Evolutionary conservation across 331 rosid genomes (phyloP), one percentile per base, ranked within the genome.

Genomic region (Malus hybrid): DNA sequence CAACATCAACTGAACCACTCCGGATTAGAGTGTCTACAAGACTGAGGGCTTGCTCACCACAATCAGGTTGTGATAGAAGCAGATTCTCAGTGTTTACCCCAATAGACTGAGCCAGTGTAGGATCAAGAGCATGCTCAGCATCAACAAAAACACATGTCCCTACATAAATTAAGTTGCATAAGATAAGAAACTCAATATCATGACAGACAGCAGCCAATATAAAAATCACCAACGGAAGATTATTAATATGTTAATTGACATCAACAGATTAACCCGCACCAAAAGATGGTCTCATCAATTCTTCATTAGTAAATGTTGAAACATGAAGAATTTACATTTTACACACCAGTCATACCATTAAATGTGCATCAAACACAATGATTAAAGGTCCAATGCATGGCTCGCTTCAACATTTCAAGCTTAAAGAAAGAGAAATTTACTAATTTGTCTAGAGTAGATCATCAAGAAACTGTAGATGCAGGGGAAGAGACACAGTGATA

Each of bases 41-140:
- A 74, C 97, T 88, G 42, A 91, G 96, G 27, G 98, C 97, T 74
- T 90, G 95, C 83, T 91, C 96, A 20, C 96, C 97, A 81, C 92
- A 91, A 73, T 93, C 97, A 55, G 96, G 98, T 85, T 91, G 97
- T 3, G 98, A 93, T 39, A 93, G 90, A 77, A 93, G 94, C 70
- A 93, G 83, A 76, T 88, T 87, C 69, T 82, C 66, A 5, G 93
- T 87, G 71, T 93, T 84, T 63, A 93, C 96, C 67, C 98, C 97
- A 81, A 91, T 91, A 74, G 91, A 82, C 80, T 85, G 88, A 20
- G 96, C 96, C 65, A 93, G 83, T 28, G 89, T 59, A 81, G 88
- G 94, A 83, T 93, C 96, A 73, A 93, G 94, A 77, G 98, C 97
- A 77, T 91, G 98, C 76, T 91, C 98, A 29, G 98, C 98, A 75